Percentiles rank a stretch among this genome's conserved stretches.
These are phyloP conservation scores for Annulohypoxylon nitens DNA, from an alignment of 495 filamentous ascomycete genomes.

Conservation along the genomic window DNA sequence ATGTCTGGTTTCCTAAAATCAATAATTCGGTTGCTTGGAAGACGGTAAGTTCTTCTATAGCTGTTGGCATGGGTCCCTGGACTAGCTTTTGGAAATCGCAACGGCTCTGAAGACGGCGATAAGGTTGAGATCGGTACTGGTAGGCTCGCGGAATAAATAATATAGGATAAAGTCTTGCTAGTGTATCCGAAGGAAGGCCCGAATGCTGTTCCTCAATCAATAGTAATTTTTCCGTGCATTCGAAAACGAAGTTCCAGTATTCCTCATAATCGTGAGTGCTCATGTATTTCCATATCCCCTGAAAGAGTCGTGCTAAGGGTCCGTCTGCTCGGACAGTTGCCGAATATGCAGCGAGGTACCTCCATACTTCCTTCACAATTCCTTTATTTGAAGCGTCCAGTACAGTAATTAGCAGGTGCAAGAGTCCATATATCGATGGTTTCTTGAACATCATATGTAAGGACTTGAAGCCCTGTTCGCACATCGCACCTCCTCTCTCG, in stretches of 20 bases:
- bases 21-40: conserved; percentile 49
- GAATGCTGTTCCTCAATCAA: conserved; percentile 47
- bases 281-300: conserved; percentile 49
- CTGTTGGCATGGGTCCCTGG: conserved; percentile 45
- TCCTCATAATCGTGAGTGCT: conserved; percentile 51
- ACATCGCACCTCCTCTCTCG: conserved; percentile 49
- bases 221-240: conserved; percentile 50
- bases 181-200: conserved; percentile 48
- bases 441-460: conserved; percentile 47
- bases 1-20: conserved; percentile 45
- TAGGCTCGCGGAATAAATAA: conserved; percentile 51
- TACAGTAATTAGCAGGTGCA: conserved; percentile 48
- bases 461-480: conserved; percentile 49
- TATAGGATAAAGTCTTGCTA: conserved; percentile 47
- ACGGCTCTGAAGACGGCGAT: conserved; percentile 48
- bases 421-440: conserved; percentile 50
- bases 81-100: conserved; percentile 45
- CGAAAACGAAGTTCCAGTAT: conserved; percentile 51
- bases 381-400: conserved; percentile 51
- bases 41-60: conserved; percentile 47
- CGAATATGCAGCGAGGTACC: conserved; percentile 50
- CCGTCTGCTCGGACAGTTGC: conserved; percentile 38
- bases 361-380: conserved; percentile 52
- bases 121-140: conserved; percentile 45
- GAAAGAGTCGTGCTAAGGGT: conserved; percentile 46